These are phyloP conservation scores for Suillus bovinus DNA, from an alignment of 768 basidiomycete species.

Conservation along the genomic window DNA sequence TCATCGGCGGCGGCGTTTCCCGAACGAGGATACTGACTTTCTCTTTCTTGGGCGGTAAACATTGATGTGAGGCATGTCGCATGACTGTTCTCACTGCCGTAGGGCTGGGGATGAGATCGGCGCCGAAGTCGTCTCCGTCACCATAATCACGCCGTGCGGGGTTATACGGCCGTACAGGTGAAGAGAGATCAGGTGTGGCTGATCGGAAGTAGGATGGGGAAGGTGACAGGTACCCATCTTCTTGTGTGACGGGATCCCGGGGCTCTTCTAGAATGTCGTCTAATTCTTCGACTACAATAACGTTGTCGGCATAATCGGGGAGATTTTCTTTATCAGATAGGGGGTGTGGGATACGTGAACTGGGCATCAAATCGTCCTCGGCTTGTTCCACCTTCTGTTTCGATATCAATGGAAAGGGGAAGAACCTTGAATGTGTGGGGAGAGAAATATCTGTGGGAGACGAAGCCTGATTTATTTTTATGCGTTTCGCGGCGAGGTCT, in stretches of 20 bases:
- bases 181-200: conserved; percentile 64
- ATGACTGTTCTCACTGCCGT: conserved; percentile 23
- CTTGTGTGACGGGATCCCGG: conserved; percentile 58
- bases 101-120: conserved; percentile 43
- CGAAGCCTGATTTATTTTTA: conserved; percentile 38
- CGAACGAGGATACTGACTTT: conserved; percentile 27
- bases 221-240: conserved; percentile 85
- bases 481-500: conserved; percentile 55
- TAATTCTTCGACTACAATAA: conserved; percentile 37
- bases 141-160: conserved; percentile 14
- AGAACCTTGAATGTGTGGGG: conserved; percentile 41
- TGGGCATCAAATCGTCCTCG: conserved; percentile 17
- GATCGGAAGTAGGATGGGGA: conserved; percentile 48
- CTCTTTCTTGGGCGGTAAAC: conserved; percentile 7
- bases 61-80: conserved; percentile 12
- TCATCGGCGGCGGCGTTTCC: conserved; percentile 27
- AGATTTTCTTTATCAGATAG: conserved; percentile 46
- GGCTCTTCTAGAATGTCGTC: conserved; percentile 42
- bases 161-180: conserved; percentile 45
- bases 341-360: conserved; percentile 34
- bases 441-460: conserved; percentile 15
- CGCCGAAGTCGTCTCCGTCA: conserved; percentile 45
- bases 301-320: conserved; percentile 38
- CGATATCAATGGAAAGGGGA: conserved; percentile 17
- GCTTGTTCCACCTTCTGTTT: conserved; percentile 12